Conservation (phyloP, 106 monocot species). For the Narthecium ossifragum region DNA sequence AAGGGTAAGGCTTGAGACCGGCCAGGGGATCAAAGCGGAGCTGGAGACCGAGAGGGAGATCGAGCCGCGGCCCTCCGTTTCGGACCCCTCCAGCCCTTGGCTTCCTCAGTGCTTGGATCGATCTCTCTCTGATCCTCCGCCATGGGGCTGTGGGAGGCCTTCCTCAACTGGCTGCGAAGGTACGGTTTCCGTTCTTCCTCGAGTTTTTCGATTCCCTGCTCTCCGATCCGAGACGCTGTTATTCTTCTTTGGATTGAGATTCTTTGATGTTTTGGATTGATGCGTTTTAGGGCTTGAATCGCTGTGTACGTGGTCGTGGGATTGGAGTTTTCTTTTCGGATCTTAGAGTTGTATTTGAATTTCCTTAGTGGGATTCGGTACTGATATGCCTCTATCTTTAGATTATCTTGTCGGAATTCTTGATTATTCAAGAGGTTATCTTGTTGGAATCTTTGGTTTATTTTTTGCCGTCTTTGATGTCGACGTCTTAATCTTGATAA, state of each 20-base stretch:
- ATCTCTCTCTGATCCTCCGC: slow-evolving; percentile 1
- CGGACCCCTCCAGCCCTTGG: neutral
- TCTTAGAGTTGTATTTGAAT: too few species aligned
- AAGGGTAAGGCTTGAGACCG: neutral
- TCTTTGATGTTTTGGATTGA: neutral
- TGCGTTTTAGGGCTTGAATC: neutral
- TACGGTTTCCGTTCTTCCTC: slow-evolving; percentile 1
- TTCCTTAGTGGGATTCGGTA: too few species aligned
- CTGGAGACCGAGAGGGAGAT: neutral
- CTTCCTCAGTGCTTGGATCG: neutral
- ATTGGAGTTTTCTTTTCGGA: too few species aligned
- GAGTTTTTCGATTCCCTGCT: too few species aligned
- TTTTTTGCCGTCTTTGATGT: too few species aligned
- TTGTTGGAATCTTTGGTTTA: too few species aligned
- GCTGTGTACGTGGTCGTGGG: too few species aligned
- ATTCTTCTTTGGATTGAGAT: neutral
- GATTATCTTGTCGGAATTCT: too few species aligned
- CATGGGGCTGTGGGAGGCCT: slow-evolving; percentile 89
- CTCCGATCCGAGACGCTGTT: too few species aligned
- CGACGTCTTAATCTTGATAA: too few species aligned
- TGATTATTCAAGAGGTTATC: too few species aligned
- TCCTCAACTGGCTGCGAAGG: slow-evolving; percentile 97
- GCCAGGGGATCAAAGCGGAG: neutral
- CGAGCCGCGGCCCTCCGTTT: neutral
- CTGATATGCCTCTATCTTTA: too few species aligned